Evolutionary conservation across 202 grass and related monocot genomes (phyloP).

Genomic region (Cymbopogon flexuosus): DNA sequence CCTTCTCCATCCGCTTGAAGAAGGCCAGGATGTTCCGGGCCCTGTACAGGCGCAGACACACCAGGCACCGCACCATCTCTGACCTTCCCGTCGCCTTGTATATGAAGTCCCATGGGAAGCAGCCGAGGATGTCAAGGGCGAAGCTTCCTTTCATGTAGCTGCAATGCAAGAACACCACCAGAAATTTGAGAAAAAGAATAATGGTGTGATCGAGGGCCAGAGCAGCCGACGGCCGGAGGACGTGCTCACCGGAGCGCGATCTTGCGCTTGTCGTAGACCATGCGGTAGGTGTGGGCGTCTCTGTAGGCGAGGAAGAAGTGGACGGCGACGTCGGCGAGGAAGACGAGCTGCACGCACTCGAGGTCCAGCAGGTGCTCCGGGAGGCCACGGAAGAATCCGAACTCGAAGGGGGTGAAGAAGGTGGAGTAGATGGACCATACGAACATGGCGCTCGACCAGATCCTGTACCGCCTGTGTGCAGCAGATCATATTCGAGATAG

Average conservation of each 20-base stretch:
- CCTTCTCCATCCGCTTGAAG: constrained; percentile 91
- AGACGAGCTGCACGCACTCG: constrained; percentile 77
- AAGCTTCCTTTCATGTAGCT: constrained; percentile 83
- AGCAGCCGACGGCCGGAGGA: no score
- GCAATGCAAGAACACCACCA: not conserved
- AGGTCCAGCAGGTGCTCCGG: constrained; percentile 57
- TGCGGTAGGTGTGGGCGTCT: constrained; percentile 60
- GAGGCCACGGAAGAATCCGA: constrained; percentile 74
- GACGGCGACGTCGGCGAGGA: constrained; percentile 65
- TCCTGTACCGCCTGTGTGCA: constrained; percentile 50
- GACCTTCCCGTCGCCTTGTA: constrained; percentile 57
- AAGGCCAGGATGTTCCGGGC: constrained; percentile 61
- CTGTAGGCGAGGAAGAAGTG: constrained; percentile 73
- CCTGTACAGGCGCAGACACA: constrained; percentile 74
- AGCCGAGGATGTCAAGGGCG: constrained; percentile 65
- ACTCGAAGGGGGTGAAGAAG: constrained; percentile 88
- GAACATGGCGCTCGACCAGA: constrained; percentile 68
- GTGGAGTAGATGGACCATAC: constrained; percentile 80
- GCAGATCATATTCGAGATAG: not conserved
- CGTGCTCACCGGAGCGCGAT: constrained; percentile 57
- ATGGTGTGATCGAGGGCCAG: not conserved
- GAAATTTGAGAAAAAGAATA: not conserved
- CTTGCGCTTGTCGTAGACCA: constrained; percentile 54
- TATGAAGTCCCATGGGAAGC: constrained; percentile 81
- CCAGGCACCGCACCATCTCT: constrained; percentile 60